A percentile compares a stretch with the other conserved stretches of the same genome.
Conservation (phyloP, 441 rosid species). For the Populus hybrid region DNA sequence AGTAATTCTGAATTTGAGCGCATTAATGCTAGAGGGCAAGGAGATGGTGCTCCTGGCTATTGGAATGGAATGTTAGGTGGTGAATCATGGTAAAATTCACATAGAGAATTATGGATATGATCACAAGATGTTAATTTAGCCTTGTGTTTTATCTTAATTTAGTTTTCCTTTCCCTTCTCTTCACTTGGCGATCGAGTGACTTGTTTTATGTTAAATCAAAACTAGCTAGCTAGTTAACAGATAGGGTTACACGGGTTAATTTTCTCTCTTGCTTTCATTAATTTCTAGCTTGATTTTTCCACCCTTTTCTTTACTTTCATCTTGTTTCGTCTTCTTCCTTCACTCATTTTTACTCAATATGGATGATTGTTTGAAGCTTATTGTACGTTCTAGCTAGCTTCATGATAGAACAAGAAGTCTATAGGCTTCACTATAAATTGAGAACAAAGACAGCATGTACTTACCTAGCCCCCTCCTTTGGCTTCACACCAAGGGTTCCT, state of each 20-base stretch:
- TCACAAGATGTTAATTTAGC: background rate
- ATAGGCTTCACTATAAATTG: background rate
- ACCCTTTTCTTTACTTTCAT: background rate
- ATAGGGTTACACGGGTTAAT: constrained; percentile 19
- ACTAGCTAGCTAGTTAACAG: background rate
- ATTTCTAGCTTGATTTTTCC: background rate
- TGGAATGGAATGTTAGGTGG: constrained; percentile 82
- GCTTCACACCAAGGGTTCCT: background rate
- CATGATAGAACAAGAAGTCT: background rate
- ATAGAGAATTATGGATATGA: background rate
- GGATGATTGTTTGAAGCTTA: constrained; percentile 22
- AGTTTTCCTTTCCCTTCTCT: background rate
- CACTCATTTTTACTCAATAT: background rate
- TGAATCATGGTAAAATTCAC: constrained; percentile 55
- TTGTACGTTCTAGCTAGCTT: constrained; percentile 22
- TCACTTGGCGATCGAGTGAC: background rate
- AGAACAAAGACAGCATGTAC: background rate
- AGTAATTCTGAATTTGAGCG: constrained; percentile 31
- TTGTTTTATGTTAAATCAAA: constrained; percentile 1
- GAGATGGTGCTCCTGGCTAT: constrained; percentile 56
- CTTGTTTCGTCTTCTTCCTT: background rate
- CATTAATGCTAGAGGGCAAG: constrained; percentile 39
- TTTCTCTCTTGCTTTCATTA: background rate
- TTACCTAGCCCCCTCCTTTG: background rate
- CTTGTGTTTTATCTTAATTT: background rate